Percentiles rank a stretch among this genome's conserved stretches.
phyloP scores from a whole-genome alignment of 2,329 filamentous ascomycete genomes.

The Aspergillus pseudoterreus region DNA sequence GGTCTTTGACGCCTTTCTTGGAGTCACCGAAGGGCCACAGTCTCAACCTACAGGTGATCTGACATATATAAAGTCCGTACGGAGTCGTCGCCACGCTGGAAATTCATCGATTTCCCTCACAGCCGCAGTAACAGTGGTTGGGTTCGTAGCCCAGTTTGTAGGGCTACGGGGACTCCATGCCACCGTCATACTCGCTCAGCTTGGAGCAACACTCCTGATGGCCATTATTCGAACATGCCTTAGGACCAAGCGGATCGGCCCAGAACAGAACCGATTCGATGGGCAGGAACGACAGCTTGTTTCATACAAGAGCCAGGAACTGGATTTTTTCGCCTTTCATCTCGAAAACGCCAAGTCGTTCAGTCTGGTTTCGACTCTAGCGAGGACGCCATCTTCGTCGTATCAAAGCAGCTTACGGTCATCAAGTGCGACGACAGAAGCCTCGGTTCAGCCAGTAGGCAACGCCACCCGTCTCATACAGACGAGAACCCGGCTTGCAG shows the following conservation, averaged over 20 bases:
- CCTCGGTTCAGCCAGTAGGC: not conserved
- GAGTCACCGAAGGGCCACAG: constrained; percentile 18
- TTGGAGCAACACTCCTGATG: constrained; percentile 37
- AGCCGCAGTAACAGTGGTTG: constrained; percentile 25
- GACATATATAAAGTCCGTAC: constrained; percentile 27
- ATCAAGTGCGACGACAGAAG: constrained; percentile 2
- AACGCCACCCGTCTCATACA: constrained; percentile 14
- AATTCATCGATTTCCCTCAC: constrained; percentile 18
- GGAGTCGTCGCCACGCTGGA: constrained; percentile 10
- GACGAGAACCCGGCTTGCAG: constrained; percentile 21
- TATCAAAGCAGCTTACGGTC: constrained; percentile 5
- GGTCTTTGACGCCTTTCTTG: constrained; percentile 35
- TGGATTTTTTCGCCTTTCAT: constrained; percentile 30
- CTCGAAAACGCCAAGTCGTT: constrained; percentile 24
- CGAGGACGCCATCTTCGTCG: constrained; percentile 1
- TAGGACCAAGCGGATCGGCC: constrained; percentile 28
- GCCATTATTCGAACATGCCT: constrained; percentile 32
- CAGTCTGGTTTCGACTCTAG: constrained; percentile 8
- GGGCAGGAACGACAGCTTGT: constrained; percentile 16
- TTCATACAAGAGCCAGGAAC: constrained; percentile 26
- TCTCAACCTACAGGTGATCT: constrained; percentile 14
- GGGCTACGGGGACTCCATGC: constrained; percentile 36
- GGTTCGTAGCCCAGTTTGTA: constrained; percentile 39
- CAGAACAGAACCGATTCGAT: constrained; percentile 25
- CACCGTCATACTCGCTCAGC: constrained; percentile 32